Base-by-base conservation (phyloP, 2,329 filamentous ascomycete genomes). In the Verticillium longisporum region DNA sequence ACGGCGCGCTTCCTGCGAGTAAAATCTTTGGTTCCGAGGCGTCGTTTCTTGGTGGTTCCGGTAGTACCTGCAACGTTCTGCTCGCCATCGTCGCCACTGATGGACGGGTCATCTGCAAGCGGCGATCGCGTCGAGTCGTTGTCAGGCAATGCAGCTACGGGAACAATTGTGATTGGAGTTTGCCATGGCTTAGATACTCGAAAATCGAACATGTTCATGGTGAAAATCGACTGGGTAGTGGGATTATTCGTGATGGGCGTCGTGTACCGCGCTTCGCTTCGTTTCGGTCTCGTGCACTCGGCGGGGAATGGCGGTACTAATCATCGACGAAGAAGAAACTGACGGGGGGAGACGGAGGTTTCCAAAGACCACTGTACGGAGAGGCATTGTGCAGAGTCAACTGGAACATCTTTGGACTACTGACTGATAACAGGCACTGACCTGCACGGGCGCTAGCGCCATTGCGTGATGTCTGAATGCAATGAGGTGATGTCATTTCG, bases 1-100 rank as follows among this genome's bases (percentile, higher is more conserved):
- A 55, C 55, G 15, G 62, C 55, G 15, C 62, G 62, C 37, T 63
- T 63, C 14, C 62, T 58, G 2, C 57, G 41, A 0, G 62, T 14
- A 13, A 58, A 58, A 18, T 58, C 56, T 7, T 11, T 2, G 1
- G 56, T 58, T 3, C 11, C 18, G 14, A 58, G 26, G 6, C 56
- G 37, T 15, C 37, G 38, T 50, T 32, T 31, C 21, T 58, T 58
- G 7, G 45, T 21, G 7, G 6, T 4, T 4, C 13, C 18, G 1
- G n/a, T 26, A 9, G 38, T 11, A 15, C 10, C n/a, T 18, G 7
- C 13, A 9, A 18, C 18, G n/a, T 9, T 21, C n/a, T 50, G 7
- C 7, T 50, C 45, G 45, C 21, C 45, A 21, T 10, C 45, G 18
- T 26, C 45, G 18, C 45, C 13, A 13, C 2, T 21, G 45, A 13